Conservation (phyloP, 192 early-diverging fungal genomes). For the Coemansia sp. region DNA sequence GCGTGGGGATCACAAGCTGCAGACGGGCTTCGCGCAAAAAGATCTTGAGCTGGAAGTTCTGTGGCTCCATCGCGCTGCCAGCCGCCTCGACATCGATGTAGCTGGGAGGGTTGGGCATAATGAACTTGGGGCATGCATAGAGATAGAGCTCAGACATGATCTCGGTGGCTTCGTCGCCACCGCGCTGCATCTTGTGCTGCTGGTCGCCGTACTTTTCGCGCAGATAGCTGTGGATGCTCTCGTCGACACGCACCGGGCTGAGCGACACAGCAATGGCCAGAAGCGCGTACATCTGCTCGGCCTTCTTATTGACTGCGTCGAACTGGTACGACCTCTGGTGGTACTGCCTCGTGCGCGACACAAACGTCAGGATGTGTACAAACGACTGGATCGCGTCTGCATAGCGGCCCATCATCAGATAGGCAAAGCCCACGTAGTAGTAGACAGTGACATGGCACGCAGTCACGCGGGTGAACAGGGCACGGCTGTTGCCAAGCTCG, state of each 20-base stretch:
- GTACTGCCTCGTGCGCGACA: slow-evolving; percentile 91
- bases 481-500: slow-evolving; percentile 86
- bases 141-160: slow-evolving; percentile 88
- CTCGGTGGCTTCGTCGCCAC: slow-evolving; percentile 77
- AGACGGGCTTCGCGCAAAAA: slow-evolving; percentile 85
- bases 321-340: slow-evolving; percentile 89
- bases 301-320: slow-evolving; percentile 88
- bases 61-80: slow-evolving; percentile 53
- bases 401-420: slow-evolving; percentile 98
- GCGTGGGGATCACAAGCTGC: slow-evolving; percentile 81
- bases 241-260: slow-evolving; percentile 91
- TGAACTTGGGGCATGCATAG: slow-evolving; percentile 94
- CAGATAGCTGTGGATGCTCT: slow-evolving; percentile 83
- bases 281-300: slow-evolving; percentile 95
- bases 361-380: slow-evolving; percentile 85
- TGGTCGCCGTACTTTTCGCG: slow-evolving; percentile 95
- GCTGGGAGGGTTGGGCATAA: slow-evolving; percentile 84
- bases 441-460: slow-evolving; percentile 96
- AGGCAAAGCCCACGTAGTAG: slow-evolving; percentile 97
- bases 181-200: slow-evolving; percentile 81
- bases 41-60: slow-evolving; percentile 78
- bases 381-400: slow-evolving; percentile 93
- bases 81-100: slow-evolving; percentile 61
- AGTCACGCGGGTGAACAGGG: slow-evolving; percentile 92
- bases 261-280: slow-evolving; percentile 87